Percentiles rank a stretch among this genome's conserved stretches.
Conservation (phyloP, 1,139 yeast genomes). For the Suhomyces chickasaworum region DNA sequence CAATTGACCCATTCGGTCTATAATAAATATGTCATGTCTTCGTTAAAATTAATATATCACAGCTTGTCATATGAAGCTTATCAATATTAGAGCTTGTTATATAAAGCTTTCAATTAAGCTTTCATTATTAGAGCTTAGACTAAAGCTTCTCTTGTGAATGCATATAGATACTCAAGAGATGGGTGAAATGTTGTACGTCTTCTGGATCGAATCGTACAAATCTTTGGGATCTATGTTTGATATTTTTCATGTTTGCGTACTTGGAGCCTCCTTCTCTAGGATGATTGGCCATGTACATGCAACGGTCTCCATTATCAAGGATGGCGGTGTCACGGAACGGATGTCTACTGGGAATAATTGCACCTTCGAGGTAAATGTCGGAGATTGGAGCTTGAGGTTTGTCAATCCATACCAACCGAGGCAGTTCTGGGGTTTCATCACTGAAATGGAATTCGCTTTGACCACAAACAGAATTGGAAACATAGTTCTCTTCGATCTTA, state of each 20-base stretch:
- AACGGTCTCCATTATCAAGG: neutral
- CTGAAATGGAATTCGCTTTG: conserved; percentile 14
- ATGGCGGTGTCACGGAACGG: conserved; percentile 16
- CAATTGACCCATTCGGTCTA: no score
- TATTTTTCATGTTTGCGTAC: neutral
- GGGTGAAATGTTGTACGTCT: neutral
- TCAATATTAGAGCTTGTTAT: no score
- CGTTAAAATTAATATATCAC: neutral
- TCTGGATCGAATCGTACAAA: neutral
- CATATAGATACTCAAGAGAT: neutral
- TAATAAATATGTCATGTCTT: neutral
- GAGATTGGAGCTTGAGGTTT: conserved; percentile 9
- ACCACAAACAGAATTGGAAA: conserved; percentile 1
- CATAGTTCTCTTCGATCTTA: neutral
- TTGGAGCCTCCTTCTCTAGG: neutral
- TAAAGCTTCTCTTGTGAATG: neutral
- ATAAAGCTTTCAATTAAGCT: no score
- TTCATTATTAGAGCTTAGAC: no score
- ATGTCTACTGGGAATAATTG: conserved; percentile 16
- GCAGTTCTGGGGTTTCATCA: conserved; percentile 11
- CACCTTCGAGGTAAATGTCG: conserved; percentile 11
- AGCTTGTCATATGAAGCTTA: no score
- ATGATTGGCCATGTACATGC: neutral
- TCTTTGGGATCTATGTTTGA: neutral
- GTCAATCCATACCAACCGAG: conserved; percentile 13